Percentiles rank a stretch among this genome's conserved stretches.
These are phyloP conservation scores for Leccinum barrowsii DNA, from an alignment of 768 basidiomycete genomes.

Conservation along the genomic window DNA sequence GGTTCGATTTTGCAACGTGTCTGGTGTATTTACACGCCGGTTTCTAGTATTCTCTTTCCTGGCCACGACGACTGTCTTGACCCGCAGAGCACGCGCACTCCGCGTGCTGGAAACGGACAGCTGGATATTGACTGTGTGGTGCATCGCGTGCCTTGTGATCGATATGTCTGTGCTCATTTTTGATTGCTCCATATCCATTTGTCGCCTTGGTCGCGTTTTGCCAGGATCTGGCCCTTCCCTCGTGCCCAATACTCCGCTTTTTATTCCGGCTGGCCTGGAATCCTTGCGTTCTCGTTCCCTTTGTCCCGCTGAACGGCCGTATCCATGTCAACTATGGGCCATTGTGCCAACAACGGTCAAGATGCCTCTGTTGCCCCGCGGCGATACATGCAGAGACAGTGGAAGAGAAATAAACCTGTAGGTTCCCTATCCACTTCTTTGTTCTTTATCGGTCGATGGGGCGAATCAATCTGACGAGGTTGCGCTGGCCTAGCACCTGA, in stretches of 20 bases:
- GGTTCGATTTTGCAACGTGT: constrained; percentile 23
- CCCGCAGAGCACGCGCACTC: constrained; percentile 22
- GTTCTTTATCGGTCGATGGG: constrained; percentile 6
- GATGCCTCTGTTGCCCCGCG: constrained; percentile 25
- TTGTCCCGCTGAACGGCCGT: constrained; percentile 1
- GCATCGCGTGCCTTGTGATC: constrained; percentile 19
- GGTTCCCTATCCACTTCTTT: constrained; percentile 11
- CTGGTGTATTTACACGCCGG: constrained; percentile 8
- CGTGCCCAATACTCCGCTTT: constrained; percentile 24
- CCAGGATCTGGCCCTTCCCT: constrained; percentile 25
- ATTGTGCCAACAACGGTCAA: constrained; percentile 5
- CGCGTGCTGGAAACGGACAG: constrained; percentile 24
- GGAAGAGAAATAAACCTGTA: constrained; percentile 42
- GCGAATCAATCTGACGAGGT: constrained; percentile 16
- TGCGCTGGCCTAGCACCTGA: constrained; percentile 34
- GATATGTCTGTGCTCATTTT: constrained; percentile 14
- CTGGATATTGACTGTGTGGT: background rate
- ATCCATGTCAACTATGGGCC: constrained; percentile 12
- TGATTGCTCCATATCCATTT: constrained; percentile 10
- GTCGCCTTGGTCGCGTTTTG: constrained; percentile 25
- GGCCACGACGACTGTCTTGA: constrained; percentile 5
- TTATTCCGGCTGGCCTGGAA: constrained; percentile 19
- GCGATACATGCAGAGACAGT: constrained; percentile 38
- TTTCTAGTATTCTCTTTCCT: constrained; percentile 3
- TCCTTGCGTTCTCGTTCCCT: constrained; percentile 2